A percentile compares a stretch with the other conserved stretches of the same genome.
Evolutionary conservation across 768 basidiomycete genomes (phyloP).

Genomic region (Pleurotus djamor): DNA sequence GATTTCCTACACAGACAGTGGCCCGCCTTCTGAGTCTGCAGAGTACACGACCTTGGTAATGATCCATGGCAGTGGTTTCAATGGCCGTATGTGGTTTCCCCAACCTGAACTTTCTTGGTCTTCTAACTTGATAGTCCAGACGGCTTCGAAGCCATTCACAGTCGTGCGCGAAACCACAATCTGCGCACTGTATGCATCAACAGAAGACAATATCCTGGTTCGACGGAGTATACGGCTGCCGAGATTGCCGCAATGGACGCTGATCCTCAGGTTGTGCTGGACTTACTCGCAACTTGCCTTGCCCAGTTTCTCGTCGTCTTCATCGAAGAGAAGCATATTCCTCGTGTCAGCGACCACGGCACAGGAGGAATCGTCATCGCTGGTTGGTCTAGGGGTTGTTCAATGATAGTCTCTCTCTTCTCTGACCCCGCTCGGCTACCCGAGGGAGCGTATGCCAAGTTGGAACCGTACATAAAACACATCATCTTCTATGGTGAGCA

Average conservation of each 20-base stretch:
- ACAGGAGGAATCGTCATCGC: constrained; percentile 15
- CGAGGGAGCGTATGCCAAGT: neutral
- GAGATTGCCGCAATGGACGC: constrained; percentile 15
- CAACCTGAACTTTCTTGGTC: neutral
- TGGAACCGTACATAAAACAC: constrained; percentile 11
- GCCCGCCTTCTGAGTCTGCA: neutral
- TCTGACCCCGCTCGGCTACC: constrained; percentile 4
- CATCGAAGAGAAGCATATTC: constrained; percentile 14
- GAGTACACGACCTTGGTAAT: constrained; percentile 18
- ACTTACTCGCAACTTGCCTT: constrained; percentile 12
- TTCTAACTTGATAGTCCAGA: constrained; percentile 7
- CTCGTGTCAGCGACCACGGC: constrained; percentile 10
- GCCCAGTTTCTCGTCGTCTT: constrained; percentile 15
- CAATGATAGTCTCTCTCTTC: constrained; percentile 6
- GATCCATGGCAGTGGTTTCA: constrained; percentile 17
- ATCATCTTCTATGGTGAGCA: constrained; percentile 14
- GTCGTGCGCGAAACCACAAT: constrained; percentile 10
- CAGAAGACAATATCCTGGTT: constrained; percentile 19
- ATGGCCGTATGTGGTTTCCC: constrained; percentile 10
- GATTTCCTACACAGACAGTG: constrained; percentile 1
- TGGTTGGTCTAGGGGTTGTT: constrained; percentile 17
- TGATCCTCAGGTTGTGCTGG: constrained; percentile 11
- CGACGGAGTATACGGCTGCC: constrained; percentile 15
- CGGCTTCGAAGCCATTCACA: constrained; percentile 9
- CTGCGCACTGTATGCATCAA: constrained; percentile 17